Conservation (phyloP, 2,329 filamentous ascomycete species). For the Aotearoamyces nothofagi region DNA sequence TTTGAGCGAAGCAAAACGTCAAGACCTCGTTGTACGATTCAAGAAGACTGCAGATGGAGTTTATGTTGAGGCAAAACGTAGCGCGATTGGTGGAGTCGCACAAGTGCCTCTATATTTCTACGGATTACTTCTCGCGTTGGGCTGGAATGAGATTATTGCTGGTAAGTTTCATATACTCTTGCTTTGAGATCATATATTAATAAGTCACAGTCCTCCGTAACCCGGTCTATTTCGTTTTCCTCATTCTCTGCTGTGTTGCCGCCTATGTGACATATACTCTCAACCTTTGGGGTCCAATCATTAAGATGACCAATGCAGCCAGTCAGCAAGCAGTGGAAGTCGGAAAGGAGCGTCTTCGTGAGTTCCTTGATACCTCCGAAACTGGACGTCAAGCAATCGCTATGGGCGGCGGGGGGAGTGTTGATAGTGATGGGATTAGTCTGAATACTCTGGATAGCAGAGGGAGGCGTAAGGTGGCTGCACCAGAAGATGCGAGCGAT, state of each 20-base stretch:
- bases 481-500: constrained; percentile 30
- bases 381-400: constrained; percentile 70
- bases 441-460: constrained; percentile 44
- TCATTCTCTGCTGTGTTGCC: constrained; percentile 60
- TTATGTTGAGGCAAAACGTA: constrained; percentile 94
- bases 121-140: constrained; percentile 69
- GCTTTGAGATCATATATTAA: neutral
- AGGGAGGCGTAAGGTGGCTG: constrained; percentile 33
- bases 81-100: constrained; percentile 87
- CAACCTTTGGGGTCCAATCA: constrained; percentile 89
- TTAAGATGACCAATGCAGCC: constrained; percentile 88
- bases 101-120: constrained; percentile 96
- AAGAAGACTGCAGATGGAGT: constrained; percentile 98
- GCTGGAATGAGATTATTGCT: constrained; percentile 97
- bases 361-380: constrained; percentile 81
- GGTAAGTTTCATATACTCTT: constrained; percentile 39
- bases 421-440: constrained; percentile 33
- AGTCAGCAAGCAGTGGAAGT: constrained; percentile 77
- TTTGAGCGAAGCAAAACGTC: constrained; percentile 76
- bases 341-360: constrained; percentile 77
- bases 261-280: constrained; percentile 86
- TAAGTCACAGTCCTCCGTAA: constrained; percentile 77
- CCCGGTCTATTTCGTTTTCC: constrained; percentile 79
- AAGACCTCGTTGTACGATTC: constrained; percentile 86
- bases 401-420: constrained; percentile 40